Conservation (phyloP, 208 protist species). For the Borovskyia barvae region DNA sequence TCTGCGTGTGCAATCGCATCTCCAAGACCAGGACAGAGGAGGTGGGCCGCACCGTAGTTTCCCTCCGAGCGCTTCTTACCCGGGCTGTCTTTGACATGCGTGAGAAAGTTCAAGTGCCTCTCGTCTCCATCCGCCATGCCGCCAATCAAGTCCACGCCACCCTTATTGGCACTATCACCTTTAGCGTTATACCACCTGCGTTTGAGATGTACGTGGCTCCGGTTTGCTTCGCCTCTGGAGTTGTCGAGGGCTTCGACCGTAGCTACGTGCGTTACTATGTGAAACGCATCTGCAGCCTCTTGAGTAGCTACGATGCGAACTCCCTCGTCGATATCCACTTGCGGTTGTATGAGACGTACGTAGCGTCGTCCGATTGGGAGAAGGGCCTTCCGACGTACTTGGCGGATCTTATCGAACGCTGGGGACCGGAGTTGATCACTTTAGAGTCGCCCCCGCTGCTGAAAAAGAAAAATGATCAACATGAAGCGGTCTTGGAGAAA, state of each 20-base stretch:
- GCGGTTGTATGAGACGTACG: slow-evolving; percentile 58
- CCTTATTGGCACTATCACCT: slow-evolving; percentile 59
- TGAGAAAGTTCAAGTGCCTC: slow-evolving; percentile 62
- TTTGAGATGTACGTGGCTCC: slow-evolving; percentile 58
- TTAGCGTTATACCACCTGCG: slow-evolving; percentile 48
- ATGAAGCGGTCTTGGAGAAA: neutral
- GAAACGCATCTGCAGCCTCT: slow-evolving; percentile 45
- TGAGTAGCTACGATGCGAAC: slow-evolving; percentile 72
- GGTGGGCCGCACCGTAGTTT: slow-evolving; percentile 47
- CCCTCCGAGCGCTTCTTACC: slow-evolving; percentile 73
- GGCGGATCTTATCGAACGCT: slow-evolving; percentile 40
- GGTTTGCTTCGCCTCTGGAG: slow-evolving; percentile 32
- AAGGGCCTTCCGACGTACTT: slow-evolving; percentile 46
- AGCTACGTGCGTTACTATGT: slow-evolving; percentile 72
- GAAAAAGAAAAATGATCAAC: too few relatives aligned
- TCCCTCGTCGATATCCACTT: slow-evolving; percentile 61
- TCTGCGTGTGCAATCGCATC: slow-evolving; percentile 36
- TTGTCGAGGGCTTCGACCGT: slow-evolving; percentile 42
- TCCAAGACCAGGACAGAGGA: slow-evolving; percentile 29
- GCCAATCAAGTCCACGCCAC: slow-evolving; percentile 42
- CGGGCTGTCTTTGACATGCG: slow-evolving; percentile 61
- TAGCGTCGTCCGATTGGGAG: slow-evolving; percentile 44
- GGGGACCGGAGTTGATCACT: slow-evolving; percentile 52
- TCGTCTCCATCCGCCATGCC: slow-evolving; percentile 50
- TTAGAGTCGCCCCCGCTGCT: slow-evolving; percentile 24